Percentiles rank a stretch among this genome's conserved stretches.
Evolutionary conservation across 177 flowering plant genomes (phyloP).

Genomic region (Telopea speciosissima): DNA sequence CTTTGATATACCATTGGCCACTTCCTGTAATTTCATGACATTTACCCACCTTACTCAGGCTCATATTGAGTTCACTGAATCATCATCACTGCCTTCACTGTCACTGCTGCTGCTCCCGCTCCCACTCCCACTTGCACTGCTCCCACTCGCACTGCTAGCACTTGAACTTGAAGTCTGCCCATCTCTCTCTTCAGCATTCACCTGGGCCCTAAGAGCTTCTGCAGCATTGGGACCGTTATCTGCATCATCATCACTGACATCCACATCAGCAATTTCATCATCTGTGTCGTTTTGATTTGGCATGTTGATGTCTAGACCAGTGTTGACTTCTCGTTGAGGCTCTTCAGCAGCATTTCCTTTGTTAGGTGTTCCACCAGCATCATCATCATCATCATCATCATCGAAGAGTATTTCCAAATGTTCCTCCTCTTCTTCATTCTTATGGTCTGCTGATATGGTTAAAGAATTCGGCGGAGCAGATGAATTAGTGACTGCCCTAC

Average conservation of each 20-base stretch:
- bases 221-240: conserved; percentile 68
- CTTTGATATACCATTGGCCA: neutral
- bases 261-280: conserved; percentile 90
- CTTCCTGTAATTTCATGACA: neutral
- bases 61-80: conserved; percentile 56
- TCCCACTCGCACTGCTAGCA: conserved; percentile 55
- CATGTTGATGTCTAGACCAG: conserved; percentile 38
- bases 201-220: conserved; percentile 78
- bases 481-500: conserved; percentile 27
- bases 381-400: conserved; percentile 23
- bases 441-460: conserved; percentile 31
- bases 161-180: conserved; percentile 50
- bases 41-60: neutral
- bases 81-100: conserved; percentile 58
- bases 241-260: conserved; percentile 64
- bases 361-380: conserved; percentile 24
- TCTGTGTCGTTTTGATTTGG: conserved; percentile 56
- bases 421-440: conserved; percentile 42
- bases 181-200: conserved; percentile 45
- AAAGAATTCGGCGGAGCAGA: conserved; percentile 23
- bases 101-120: conserved; percentile 51
- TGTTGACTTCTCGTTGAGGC: conserved; percentile 17
- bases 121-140: conserved; percentile 54
- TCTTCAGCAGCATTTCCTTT: conserved; percentile 20
- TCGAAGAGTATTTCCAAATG: conserved; percentile 47